Conservation (phyloP, 1,284 basidiomycete species). For the Coniferiporia weirii region DNA sequence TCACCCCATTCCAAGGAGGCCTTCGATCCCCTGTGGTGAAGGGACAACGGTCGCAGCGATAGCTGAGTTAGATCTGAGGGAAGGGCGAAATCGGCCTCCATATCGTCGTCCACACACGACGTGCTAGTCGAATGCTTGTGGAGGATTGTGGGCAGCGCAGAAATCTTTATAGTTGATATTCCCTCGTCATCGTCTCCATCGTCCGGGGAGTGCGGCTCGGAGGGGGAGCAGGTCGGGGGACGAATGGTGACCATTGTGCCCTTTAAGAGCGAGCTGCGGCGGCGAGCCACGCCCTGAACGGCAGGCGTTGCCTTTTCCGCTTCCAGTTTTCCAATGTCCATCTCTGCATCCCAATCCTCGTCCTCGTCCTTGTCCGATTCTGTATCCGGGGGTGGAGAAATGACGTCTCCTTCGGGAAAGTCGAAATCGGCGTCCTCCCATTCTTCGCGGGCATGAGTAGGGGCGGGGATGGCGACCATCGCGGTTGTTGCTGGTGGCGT, state of each 20-base stretch:
- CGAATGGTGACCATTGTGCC: constrained; percentile 65
- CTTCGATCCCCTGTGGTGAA: constrained; percentile 70
- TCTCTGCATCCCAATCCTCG: constrained; percentile 72
- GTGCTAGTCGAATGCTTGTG: constrained; percentile 28
- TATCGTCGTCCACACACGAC: constrained; percentile 52
- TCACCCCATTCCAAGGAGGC: constrained; percentile 79
- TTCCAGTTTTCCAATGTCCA: constrained; percentile 57
- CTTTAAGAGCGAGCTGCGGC: constrained; percentile 29
- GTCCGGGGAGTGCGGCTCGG: constrained; percentile 26
- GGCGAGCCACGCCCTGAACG: constrained; percentile 32
- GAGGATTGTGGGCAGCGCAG: constrained; percentile 41
- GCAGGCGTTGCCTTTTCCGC: constrained; percentile 43
- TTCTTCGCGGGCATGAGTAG: constrained; percentile 59
- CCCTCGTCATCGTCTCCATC: constrained; percentile 71
- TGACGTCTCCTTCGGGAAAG: constrained; percentile 63
- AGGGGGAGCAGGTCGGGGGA: constrained; percentile 45
- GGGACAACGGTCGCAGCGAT: constrained; percentile 67
- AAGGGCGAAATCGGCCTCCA: constrained; percentile 71
- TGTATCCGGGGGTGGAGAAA: constrained; percentile 46
- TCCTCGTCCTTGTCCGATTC: constrained; percentile 58
- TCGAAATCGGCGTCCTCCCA: constrained; percentile 83
- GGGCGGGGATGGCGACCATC: constrained; percentile 59
- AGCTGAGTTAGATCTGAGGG: constrained; percentile 72
- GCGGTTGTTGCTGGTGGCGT: constrained; percentile 20
- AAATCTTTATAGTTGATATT: constrained; percentile 72